A percentile compares a stretch with the other conserved stretches of the same genome.
phyloP scores from a whole-genome alignment of 257 asterid genomes.

The Forsythia viridissima region DNA sequence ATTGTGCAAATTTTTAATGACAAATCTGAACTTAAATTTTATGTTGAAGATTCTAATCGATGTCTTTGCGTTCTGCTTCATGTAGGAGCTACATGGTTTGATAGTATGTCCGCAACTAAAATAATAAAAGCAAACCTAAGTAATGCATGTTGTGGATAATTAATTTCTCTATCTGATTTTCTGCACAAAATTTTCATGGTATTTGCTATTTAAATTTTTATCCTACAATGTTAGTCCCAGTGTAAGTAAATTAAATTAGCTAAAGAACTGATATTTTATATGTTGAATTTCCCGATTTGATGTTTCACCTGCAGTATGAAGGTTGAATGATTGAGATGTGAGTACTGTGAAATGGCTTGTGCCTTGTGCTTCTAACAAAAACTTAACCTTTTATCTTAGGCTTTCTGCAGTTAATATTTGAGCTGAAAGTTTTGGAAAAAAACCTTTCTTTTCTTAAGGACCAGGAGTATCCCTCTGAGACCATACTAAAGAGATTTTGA shows the following conservation, averaged over 20 bases:
- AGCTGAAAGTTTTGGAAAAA: background rate
- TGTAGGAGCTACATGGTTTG: background rate
- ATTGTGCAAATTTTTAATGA: background rate
- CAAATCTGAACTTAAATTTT: background rate
- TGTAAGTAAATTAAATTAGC: background rate
- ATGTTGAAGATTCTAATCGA: background rate
- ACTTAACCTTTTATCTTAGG: background rate
- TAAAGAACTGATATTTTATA: background rate
- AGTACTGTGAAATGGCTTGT: background rate
- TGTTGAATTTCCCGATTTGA: background rate
- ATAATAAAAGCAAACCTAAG: background rate
- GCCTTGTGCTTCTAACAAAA: background rate
- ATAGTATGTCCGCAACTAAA: background rate
- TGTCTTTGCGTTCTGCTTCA: background rate
- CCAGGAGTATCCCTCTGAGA: background rate
- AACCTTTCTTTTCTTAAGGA: background rate
- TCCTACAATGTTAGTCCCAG: background rate
- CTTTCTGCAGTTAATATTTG: background rate
- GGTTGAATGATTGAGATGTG: background rate
- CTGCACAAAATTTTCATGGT: background rate
- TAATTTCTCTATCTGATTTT: background rate
- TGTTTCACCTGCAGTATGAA: background rate
- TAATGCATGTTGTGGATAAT: background rate
- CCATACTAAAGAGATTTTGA: background rate
- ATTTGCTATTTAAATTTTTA: background rate